Percentiles rank a stretch among this genome's conserved stretches.
These are phyloP conservation scores for Vicia villosa DNA, from an alignment of 306 rosid genomes.

Conservation along the genomic window DNA sequence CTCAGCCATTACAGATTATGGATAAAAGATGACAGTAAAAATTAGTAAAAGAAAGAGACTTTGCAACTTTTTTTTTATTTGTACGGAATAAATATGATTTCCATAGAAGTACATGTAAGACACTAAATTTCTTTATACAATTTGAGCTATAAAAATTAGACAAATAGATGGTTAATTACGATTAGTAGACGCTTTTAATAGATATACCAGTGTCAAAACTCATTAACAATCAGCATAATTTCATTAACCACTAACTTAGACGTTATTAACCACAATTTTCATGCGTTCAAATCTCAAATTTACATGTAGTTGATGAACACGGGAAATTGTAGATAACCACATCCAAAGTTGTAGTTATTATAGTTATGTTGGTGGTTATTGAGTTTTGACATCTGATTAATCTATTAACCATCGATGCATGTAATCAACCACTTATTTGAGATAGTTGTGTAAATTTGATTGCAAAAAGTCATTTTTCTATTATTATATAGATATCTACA, in stretches of 20 bases:
- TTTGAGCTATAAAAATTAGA: neutral
- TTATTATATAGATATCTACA: neutral
- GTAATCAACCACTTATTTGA: too few relatives aligned
- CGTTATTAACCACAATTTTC: neutral
- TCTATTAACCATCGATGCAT: too few relatives aligned
- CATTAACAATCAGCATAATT: neutral
- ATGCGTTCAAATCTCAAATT: neutral
- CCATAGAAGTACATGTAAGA: neutral
- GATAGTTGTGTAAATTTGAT: neutral
- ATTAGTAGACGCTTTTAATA: too few relatives aligned
- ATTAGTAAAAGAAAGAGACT: neutral
- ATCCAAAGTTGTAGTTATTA: neutral
- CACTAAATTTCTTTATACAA: too few relatives aligned
- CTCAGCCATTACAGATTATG: conserved; percentile 4
- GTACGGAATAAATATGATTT: conserved; percentile 11
- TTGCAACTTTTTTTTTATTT: neutral
- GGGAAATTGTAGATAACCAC: neutral
- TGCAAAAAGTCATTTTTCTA: neutral
- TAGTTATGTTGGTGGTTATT: neutral
- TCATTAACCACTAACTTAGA: neutral
- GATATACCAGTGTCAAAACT: neutral
- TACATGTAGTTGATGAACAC: neutral
- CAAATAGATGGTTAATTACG: neutral
- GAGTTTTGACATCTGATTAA: neutral
- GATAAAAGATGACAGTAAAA: conserved; percentile 3